Percentiles rank a stretch among this genome's conserved stretches.
Conservation (phyloP, 139 green algal genomes). For the Mesostigma viride region DNA sequence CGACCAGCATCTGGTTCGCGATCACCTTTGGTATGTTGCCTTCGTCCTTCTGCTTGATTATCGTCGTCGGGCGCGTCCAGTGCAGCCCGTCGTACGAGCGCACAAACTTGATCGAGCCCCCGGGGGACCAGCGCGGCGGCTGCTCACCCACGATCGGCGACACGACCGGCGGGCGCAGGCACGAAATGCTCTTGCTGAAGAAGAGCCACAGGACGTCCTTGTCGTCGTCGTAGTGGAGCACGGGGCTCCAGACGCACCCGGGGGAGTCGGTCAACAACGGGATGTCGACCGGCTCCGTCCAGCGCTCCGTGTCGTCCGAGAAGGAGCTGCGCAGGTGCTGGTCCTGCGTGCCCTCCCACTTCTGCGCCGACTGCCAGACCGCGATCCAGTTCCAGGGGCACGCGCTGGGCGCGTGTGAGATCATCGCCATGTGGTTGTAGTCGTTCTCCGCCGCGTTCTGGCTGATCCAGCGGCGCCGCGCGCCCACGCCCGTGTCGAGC, state of each 20-base stretch:
- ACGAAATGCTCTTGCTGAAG: conserved; percentile 12
- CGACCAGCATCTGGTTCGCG: too few species aligned
- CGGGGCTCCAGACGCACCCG: background rate
- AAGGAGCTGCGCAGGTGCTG: conserved; percentile 10
- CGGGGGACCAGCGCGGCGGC: conserved; percentile 8
- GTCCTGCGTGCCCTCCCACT: background rate
- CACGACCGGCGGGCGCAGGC: background rate
- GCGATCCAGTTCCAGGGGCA: too few species aligned
- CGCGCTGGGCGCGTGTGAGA: too few species aligned
- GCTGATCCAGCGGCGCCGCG: too few species aligned
- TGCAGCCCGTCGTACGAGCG: background rate
- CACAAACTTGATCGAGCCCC: background rate
- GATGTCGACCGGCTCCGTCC: background rate
- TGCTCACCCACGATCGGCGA: background rate
- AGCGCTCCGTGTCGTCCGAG: background rate
- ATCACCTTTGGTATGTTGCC: background rate
- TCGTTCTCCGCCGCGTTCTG: too few species aligned
- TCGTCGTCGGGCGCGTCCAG: background rate
- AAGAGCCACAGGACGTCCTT: conserved; percentile 14
- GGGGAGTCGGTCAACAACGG: background rate
- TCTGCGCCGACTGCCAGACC: background rate
- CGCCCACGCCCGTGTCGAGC: too few species aligned
- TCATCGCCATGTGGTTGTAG: too few species aligned
- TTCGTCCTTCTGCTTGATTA: background rate
- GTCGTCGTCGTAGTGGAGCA: background rate